Evolutionary conservation across 2,329 filamentous ascomycete genomes (phyloP).

Genomic region (Fusarium austroafricanum): DNA sequence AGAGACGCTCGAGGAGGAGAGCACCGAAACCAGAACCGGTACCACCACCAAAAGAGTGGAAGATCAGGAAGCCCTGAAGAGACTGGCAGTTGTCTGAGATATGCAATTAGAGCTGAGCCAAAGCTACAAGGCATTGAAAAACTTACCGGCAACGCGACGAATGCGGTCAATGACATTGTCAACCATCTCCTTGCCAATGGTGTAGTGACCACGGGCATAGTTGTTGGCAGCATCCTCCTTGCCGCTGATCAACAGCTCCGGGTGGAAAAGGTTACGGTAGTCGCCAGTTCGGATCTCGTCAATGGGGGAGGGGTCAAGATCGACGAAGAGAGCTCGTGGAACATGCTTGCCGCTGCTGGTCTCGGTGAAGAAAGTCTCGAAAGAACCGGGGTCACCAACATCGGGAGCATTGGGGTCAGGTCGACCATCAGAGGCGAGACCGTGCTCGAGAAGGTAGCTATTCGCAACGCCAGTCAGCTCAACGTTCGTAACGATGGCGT

Average conservation of each 20-base stretch:
- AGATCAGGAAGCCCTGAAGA: constrained; percentile 79
- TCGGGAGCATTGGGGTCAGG: constrained; percentile 71
- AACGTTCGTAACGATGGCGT: constrained; percentile 2
- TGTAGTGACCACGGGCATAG: constrained; percentile 81
- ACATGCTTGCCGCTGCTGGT: constrained; percentile 78
- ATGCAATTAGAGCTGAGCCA: constrained; percentile 23
- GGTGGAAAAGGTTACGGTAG: constrained; percentile 78
- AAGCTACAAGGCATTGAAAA: neutral
- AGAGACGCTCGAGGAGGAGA: constrained; percentile 77
- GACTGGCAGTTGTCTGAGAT: constrained; percentile 75
- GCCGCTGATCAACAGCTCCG: constrained; percentile 77
- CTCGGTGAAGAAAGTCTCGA: constrained; percentile 80
- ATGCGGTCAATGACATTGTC: constrained; percentile 77
- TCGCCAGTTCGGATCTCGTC: constrained; percentile 77
- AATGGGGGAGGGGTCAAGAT: constrained; percentile 78
- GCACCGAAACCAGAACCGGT: constrained; percentile 79
- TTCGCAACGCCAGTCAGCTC: constrained; percentile 42
- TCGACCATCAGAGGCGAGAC: constrained; percentile 72
- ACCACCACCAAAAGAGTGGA: constrained; percentile 80
- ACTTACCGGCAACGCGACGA: constrained; percentile 74
- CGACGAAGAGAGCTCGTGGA: constrained; percentile 77
- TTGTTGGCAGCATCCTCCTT: constrained; percentile 84
- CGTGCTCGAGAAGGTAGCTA: constrained; percentile 80
- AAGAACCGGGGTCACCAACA: constrained; percentile 70
- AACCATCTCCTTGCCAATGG: constrained; percentile 81